Conservation (phyloP, 2,329 filamentous ascomycete genomes). For the Cordyceps farinosa region DNA sequence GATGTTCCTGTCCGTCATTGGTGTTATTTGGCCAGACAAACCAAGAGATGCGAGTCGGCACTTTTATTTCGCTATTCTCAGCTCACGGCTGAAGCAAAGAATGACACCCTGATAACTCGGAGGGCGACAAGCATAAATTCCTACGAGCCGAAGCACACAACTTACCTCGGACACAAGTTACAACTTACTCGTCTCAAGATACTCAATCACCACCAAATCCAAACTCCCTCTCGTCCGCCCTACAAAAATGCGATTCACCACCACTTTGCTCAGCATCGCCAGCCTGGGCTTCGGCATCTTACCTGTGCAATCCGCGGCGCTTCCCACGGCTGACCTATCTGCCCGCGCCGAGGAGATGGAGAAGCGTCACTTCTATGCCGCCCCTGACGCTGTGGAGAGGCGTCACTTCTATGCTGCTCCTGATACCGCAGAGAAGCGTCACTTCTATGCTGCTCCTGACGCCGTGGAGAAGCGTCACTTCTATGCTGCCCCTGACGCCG, state of each 20-base stretch:
- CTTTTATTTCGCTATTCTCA: too few species aligned
- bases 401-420: not conserved
- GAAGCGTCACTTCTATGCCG: too few species aligned
- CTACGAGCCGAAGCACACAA: too few species aligned
- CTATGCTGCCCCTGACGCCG: too few species aligned
- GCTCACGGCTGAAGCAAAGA: too few species aligned
- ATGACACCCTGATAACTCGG: too few species aligned
- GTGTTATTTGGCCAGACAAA: too few species aligned
- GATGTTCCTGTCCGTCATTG: too few species aligned
- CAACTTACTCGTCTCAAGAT: too few species aligned
- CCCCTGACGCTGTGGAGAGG: not conserved
- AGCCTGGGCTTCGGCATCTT: not conserved
- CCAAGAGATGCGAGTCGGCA: too few species aligned
- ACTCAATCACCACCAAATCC: not conserved
- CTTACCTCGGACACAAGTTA: too few species aligned
- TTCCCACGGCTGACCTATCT: not conserved
- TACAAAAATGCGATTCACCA: constrained; percentile 9
- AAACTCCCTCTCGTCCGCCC: not conserved
- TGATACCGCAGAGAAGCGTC: not conserved
- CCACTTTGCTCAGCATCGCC: constrained; percentile 6
- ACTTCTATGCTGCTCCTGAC: not conserved
- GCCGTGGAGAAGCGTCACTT: not conserved
- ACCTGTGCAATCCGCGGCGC: constrained; percentile 1
- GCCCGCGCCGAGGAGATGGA: not conserved
- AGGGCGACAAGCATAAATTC: too few species aligned